Conservation (phyloP, 768 basidiomycete species). For the Naganishia friedmannii region DNA sequence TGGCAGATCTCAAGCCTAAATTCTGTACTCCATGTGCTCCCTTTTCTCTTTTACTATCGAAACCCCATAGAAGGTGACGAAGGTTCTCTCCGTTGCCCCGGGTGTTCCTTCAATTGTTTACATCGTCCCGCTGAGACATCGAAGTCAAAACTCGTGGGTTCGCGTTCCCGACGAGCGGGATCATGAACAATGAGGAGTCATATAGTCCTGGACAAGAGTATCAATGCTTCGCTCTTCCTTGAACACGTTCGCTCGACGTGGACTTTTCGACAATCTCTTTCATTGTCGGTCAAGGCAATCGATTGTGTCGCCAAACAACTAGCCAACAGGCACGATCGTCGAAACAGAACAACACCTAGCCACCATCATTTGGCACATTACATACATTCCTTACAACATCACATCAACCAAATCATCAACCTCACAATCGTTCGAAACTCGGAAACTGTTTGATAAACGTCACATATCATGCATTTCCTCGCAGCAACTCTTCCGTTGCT, state of each 20-base stretch:
- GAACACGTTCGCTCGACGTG: not conserved
- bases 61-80: not conserved
- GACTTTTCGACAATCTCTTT: not conserved
- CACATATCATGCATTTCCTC: conserved; percentile 14
- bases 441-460: not conserved
- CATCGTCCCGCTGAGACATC: not conserved
- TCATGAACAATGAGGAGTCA: too few species aligned
- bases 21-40: not conserved
- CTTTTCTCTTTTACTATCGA: not conserved
- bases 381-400: not conserved
- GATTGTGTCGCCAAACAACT: not conserved
- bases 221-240: not conserved
- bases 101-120: not conserved
- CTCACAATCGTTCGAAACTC: not conserved
- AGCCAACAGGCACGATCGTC: not conserved
- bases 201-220: not conserved
- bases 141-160: conserved; percentile 3
- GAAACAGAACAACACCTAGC: not conserved
- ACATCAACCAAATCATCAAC: too few species aligned
- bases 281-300: not conserved
- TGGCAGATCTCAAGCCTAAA: too few species aligned
- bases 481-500: conserved; percentile 18
- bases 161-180: conserved; percentile 3
- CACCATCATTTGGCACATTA: not conserved
- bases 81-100: not conserved